Percentiles rank a stretch among this genome's conserved stretches.
phyloP scores from a whole-genome alignment of 1,284 basidiomycete species.

The Puccinia hordei region DNA sequence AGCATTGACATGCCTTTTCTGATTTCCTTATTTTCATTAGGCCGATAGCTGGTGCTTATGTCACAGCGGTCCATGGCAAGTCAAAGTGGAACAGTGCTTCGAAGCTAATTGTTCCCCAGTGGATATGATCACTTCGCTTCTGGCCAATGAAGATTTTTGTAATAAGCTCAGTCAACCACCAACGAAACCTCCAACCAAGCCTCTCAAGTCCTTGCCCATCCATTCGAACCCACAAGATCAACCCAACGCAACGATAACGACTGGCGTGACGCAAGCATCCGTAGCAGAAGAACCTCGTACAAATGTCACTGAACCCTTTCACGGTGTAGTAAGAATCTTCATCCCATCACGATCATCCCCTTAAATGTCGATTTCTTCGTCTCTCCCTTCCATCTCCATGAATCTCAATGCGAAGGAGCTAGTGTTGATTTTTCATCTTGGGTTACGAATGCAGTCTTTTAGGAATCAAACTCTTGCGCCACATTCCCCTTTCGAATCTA shows the following conservation, averaged over 20 bases:
- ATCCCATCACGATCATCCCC: neutral
- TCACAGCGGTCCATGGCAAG: slow-evolving; percentile 1
- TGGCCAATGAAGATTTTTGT: slow-evolving; percentile 18
- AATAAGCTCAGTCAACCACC: neutral
- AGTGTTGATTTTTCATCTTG: neutral
- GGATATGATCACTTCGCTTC: slow-evolving; percentile 14
- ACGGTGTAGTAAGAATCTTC: neutral
- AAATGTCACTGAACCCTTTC: neutral
- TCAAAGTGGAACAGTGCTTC: slow-evolving; percentile 20
- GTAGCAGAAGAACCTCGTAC: neutral
- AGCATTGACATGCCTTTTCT: neutral
- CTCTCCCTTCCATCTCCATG: neutral
- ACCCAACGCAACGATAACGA: neutral
- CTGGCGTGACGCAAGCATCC: neutral
- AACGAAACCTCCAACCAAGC: neutral
- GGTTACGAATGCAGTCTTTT: neutral
- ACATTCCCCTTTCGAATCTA: slow-evolving; percentile 16
- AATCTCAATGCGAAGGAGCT: neutral
- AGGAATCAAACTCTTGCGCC: slow-evolving; percentile 19
- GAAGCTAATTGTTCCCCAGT: slow-evolving; percentile 4
- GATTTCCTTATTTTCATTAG: neutral
- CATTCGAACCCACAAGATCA: neutral
- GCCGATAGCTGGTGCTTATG: slow-evolving; percentile 32
- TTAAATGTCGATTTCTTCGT: neutral
- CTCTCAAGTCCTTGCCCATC: neutral